These are phyloP conservation scores for Pyrus hybrid DNA, from an alignment of 331 rosid genomes.

Conservation along the genomic window DNA sequence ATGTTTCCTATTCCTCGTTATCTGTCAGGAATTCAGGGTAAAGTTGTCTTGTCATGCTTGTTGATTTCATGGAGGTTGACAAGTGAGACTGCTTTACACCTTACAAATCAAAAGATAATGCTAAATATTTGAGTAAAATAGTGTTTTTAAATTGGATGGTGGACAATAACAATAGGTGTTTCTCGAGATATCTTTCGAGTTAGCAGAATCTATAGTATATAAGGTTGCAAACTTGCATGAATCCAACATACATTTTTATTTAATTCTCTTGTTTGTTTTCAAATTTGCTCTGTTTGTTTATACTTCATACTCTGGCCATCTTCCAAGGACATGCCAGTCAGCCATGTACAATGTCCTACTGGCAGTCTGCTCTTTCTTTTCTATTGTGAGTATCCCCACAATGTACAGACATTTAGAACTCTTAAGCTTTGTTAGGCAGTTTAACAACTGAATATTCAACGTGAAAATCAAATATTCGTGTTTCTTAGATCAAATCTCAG, in stretches of 20 bases:
- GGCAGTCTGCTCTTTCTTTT: background rate
- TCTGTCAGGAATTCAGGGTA: background rate
- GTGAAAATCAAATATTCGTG: too few relatives aligned
- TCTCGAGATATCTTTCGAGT: background rate
- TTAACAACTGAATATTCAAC: too few relatives aligned
- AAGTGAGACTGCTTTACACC: background rate
- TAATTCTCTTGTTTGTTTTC: background rate
- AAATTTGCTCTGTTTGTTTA: background rate
- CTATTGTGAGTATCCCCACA: too few relatives aligned
- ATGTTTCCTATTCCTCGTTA: background rate
- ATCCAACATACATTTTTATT: too few relatives aligned
- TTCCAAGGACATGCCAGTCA: background rate
- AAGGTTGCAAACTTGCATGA: too few relatives aligned
- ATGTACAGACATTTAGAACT: too few relatives aligned
- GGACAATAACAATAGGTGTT: background rate
- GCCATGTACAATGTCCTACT: background rate
- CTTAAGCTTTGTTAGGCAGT: too few relatives aligned
- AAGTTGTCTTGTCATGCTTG: too few relatives aligned
- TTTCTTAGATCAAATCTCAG: too few relatives aligned
- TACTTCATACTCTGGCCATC: background rate
- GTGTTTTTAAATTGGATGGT: background rate
- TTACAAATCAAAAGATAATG: background rate
- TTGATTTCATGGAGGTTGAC: background rate
- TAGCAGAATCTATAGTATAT: background rate
- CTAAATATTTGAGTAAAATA: background rate